Evolutionary conservation across 176 grass and related monocot genomes (phyloP), one percentile per base, ranked within the genome.

Genomic region (Echinochloa phyllopogon): DNA sequence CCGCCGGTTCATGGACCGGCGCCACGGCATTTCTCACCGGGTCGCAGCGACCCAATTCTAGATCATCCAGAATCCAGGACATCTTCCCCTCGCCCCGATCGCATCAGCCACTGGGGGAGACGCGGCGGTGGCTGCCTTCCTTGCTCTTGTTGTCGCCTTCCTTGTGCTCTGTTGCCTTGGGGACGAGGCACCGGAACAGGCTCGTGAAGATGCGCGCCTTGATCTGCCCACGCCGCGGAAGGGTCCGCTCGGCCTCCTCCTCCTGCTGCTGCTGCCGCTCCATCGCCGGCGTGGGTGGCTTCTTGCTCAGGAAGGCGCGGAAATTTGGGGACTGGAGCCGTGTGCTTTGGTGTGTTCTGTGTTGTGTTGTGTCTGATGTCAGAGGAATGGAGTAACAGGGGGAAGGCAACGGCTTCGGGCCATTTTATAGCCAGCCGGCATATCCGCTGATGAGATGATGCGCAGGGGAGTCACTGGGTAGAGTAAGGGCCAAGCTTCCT

Each of bases 201-300:
- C 47, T 78, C 18, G 55, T 47, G 47, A 95, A 85, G 43, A 96
- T 96, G 53, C 72, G 16, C 7, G 48, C 76, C 73, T 91, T 93
- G 68, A 96, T 78, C 72, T 91, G 86, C 36, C 94, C 94, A 66
- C 94, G 86, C 82, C 62, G 79, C 51, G 89, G 87, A 53, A 82
- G 18, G n/a, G 71, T 76, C 52, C 86, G 70, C 86, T 58, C 75
- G 10, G 75, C 61, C 73, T 45, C 15, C n/a, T 70, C 14, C 79
- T 57, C 36, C 62, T 65, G 77, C 78, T 14, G 77, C 53, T 79
- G 76, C 41, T 69, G 86, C n/a, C n/a, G n/a, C 78, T 69, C 88
- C 88, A 87, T 83, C 77, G 74, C 41, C 60, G 63, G 18, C 38
- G 42, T 4, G 66, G 71, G 4, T 23, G 20, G 37, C 65, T 87